These are phyloP conservation scores for Termitomyces eurrhizus DNA, from an alignment of 768 basidiomycete genomes.

Conservation along the genomic window DNA sequence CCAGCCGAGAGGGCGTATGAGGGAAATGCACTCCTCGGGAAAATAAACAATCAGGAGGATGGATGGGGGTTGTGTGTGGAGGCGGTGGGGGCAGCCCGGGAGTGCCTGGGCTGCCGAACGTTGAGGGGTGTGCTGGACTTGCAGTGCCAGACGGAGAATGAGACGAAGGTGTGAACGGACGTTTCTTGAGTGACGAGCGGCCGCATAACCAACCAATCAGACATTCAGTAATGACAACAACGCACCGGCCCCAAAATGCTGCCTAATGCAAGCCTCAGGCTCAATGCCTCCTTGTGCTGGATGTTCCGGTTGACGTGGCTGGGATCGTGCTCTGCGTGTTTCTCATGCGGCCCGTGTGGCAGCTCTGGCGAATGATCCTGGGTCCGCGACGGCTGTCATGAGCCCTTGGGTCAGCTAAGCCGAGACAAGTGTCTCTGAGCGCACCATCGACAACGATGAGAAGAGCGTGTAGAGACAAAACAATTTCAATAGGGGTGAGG, in stretches of 20 bases:
- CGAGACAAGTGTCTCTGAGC: not conserved
- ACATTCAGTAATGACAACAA: conserved; percentile 14
- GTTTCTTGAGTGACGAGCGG: conserved; percentile 38
- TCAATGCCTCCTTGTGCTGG: conserved; percentile 46
- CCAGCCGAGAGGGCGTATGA: conserved; percentile 20
- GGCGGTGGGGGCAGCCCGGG: conserved; percentile 23
- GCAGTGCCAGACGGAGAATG: conserved; percentile 49
- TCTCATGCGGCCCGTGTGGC: conserved; percentile 17
- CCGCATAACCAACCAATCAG: conserved; percentile 8
- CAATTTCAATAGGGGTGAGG: not conserved
- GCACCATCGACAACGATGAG: conserved; percentile 6
- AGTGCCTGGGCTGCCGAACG: conserved; percentile 22
- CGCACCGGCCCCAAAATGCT: conserved; percentile 59
- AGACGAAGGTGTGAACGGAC: conserved; percentile 39
- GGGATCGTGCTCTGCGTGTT: conserved; percentile 22
- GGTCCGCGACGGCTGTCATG: conserved; percentile 30
- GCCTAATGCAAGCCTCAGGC: conserved; percentile 53
- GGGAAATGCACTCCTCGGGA: conserved; percentile 20
- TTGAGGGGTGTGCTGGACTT: conserved; percentile 38
- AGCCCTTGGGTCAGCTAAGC: not conserved
- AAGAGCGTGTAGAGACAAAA: not conserved
- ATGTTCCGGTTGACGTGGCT: conserved; percentile 26
- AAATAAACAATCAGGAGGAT: conserved; percentile 23
- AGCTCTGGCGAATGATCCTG: conserved; percentile 30
- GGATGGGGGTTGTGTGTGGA: conserved; percentile 20